Conservation (phyloP, 2,329 filamentous ascomycete genomes). For the Trichophyton benhamiae region DNA sequence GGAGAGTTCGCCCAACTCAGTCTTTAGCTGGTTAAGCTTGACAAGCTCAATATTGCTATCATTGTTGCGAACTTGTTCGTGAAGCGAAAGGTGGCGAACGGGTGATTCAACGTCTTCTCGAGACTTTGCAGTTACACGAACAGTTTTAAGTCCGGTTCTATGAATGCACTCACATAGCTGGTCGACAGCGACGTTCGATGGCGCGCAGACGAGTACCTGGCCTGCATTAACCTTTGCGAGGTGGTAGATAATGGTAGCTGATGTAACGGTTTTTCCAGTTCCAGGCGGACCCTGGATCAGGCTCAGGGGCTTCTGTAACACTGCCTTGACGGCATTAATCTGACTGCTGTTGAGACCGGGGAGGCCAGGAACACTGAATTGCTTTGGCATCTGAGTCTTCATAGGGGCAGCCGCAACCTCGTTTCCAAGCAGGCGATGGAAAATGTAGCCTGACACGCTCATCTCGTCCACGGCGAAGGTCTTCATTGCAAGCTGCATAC, state of each 20-base stretch:
- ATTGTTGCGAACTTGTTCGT: slow-evolving; percentile 95
- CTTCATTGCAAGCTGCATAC: slow-evolving; percentile 99
- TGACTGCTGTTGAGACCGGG: slow-evolving; percentile 93
- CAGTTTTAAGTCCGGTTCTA: slow-evolving; percentile 85
- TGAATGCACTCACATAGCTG: slow-evolving; percentile 97
- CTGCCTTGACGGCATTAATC: slow-evolving; percentile 89
- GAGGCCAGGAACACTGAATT: slow-evolving; percentile 87
- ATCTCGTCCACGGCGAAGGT: slow-evolving; percentile 96
- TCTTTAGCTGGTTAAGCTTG: slow-evolving; percentile 88
- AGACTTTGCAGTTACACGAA: slow-evolving; percentile 96
- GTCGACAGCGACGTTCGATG: slow-evolving; percentile 96
- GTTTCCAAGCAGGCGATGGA: slow-evolving; percentile 89
- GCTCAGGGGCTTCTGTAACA: slow-evolving; percentile 83
- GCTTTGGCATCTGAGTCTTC: slow-evolving; percentile 91
- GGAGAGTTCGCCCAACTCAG: slow-evolving; percentile 77
- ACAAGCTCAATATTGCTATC: slow-evolving; percentile 88
- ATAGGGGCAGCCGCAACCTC: slow-evolving; percentile 89
- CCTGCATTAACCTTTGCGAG: slow-evolving; percentile 88
- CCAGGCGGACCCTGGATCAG: slow-evolving; percentile 94
- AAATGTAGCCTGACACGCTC: slow-evolving; percentile 97
- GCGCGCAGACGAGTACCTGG: slow-evolving; percentile 90
- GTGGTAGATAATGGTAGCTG: slow-evolving; percentile 96
- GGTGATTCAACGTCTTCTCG: slow-evolving; percentile 98
- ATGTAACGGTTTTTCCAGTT: slow-evolving; percentile 97
- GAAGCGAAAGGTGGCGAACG: slow-evolving; percentile 85